Evolutionary conservation across 306 rosid species (phyloP), one percentile per base, ranked within the genome.

Genomic region (Quillaja saponaria): DNA sequence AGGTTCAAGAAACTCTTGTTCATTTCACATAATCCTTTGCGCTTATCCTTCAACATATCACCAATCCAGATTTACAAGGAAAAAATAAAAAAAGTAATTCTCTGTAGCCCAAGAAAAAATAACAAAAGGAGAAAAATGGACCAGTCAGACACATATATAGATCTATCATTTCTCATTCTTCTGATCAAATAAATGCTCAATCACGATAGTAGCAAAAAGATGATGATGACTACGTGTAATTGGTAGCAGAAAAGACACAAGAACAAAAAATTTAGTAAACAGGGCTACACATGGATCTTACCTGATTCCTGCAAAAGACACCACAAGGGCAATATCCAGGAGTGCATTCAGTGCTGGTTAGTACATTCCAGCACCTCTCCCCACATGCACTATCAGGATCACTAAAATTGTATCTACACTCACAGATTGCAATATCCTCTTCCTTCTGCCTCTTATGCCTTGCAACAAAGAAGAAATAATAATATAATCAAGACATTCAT

Each of bases 281-380:
- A 13, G 54, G 34, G 20, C 12, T 10, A 60, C 37, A 50, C 68
- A 61, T 50, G 57, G 60, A 34, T 21, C 40, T 63, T 46, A 84
- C 97, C 97, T 86, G 96, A 82, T 91, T 91, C 74, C 69, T 82
- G 82, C 98, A 91, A 62, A 69, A 71, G 47, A 58, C 50, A 49
- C 81, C 92, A 55, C 87, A 84, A 35, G 87, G 88, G 75, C 98
- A 91, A 71, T 78, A 72, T 18, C 81, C 90, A 58, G 88, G 92
- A 54, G 98, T 81, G 85, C 98, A 91, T 77, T 91, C 98, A 3
- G 92, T 84, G 85, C 85, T 88, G 67, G 96, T 91, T 38, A 84
- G 66, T 38, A 91, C 87, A 74, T 91, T 91, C 82, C 86, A 78
- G 79, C 98, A 91, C 34, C 85, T 58, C 16, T 91, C 96, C n/a